Percentiles rank a stretch among this genome's conserved stretches.
phyloP scores from a whole-genome alignment of 768 basidiomycete species.

The Rhodotorula taiwanensis region DNA sequence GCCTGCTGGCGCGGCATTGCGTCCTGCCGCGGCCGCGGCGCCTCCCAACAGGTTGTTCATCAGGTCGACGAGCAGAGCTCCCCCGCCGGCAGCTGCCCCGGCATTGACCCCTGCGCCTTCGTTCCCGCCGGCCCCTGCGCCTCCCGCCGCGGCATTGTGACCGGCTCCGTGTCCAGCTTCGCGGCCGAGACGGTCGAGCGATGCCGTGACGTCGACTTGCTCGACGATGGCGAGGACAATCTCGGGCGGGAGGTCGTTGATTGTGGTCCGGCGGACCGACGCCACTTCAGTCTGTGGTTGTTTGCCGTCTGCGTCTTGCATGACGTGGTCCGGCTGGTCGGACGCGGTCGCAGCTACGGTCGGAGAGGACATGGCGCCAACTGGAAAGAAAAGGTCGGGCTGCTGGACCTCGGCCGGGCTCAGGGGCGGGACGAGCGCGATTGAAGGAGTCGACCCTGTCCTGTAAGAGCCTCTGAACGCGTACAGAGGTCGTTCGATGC shows the following conservation, averaged over 20 bases:
- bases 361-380: too few relatives aligned
- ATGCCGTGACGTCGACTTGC: background rate
- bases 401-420: too few relatives aligned
- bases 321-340: too few relatives aligned
- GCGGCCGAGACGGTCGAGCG: background rate
- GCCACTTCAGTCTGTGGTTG: background rate
- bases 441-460: too few relatives aligned
- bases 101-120: too few relatives aligned
- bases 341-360: too few relatives aligned
- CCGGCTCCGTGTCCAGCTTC: background rate
- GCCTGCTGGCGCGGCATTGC: background rate
- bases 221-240: slow-evolving; percentile 26
- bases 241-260: slow-evolving; percentile 23
- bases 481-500: too few relatives aligned
- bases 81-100: too few relatives aligned
- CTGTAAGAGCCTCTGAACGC: too few relatives aligned
- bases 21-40: background rate
- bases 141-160: background rate
- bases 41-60: background rate
- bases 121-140: background rate
- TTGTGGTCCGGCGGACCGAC: background rate
- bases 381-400: too few relatives aligned
- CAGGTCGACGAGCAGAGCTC: background rate
- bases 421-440: too few relatives aligned
- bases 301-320: too few relatives aligned